Evolutionary conservation across 1,139 yeast species (phyloP), one percentile per base, ranked within the genome.

Genomic region (Yamadazyma epiphylla): DNA sequence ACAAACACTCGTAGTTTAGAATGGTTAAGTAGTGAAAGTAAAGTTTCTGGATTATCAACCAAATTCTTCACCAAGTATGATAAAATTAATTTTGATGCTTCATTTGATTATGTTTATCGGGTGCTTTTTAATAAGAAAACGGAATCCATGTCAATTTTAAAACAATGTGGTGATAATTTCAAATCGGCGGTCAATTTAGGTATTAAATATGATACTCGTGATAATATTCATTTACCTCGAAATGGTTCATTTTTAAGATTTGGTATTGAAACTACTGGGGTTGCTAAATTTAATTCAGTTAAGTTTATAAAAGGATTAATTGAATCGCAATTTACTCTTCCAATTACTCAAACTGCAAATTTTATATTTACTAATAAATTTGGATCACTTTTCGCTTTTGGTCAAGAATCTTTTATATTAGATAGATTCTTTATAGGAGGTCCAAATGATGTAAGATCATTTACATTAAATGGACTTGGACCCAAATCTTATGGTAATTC

Each of bases 391-490:
- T 59, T 58, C 26, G 61, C 73, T 5, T 46, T 65, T 5, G 48
- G 47, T 13, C 46, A 51, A 0, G 44, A 44, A 16, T 49, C 56
- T n/a, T 57, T 74, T 43, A 61, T 83, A n/a, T 84, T 94, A 44
- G 79, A 73, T 43, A 51, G 75, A 35, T 73, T 72, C 35, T 71
- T 62, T 43, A 57, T 70, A 13, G 80, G 79, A n/a, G 95, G 95
- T 0, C 84, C 95, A 1, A 83, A 84, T 43, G 94, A 84, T 45
- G 77, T 87, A 2, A 67, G 95, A 29, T 85, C 91, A 1, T 86
- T 85, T 51, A 64, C 69, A 22, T 59, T 80, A 45, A 83, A 86
- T 54, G 94, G 96, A 0, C 53, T 89, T 21, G 98, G 98, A 0
- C 96, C 97, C 1, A 80, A 83, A 46, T 81, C 75, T 31, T 72